Evolutionary conservation across 2,329 filamentous ascomycete species (phyloP).

Genomic region (Monilinia fructigena): DNA sequence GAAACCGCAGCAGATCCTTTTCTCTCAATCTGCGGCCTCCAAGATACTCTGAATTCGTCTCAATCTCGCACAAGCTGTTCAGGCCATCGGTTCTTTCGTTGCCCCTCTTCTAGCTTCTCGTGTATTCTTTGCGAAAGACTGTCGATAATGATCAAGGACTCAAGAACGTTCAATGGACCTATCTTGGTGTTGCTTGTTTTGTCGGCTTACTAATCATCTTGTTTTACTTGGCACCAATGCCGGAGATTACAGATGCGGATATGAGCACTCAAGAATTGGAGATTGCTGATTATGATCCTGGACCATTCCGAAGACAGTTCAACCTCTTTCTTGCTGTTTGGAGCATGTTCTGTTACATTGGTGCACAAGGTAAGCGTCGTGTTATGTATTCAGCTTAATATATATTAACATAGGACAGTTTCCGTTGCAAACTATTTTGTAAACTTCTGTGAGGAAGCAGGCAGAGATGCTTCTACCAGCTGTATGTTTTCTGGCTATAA

Average conservation of each 20-base stretch:
- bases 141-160: conserved; percentile 37
- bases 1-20: conserved; percentile 74
- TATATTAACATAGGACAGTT: conserved; percentile 39
- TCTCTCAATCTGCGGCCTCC: conserved; percentile 58
- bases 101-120: conserved; percentile 71
- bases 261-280: conserved; percentile 61
- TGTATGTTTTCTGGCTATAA: conserved; percentile 23
- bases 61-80: conserved; percentile 75
- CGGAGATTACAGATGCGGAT: conserved; percentile 71
- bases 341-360: conserved; percentile 77
- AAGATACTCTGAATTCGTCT: conserved; percentile 71
- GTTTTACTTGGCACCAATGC: conserved; percentile 60
- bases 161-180: conserved; percentile 65
- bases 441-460: conserved; percentile 64
- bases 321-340: conserved; percentile 72
- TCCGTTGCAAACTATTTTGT: conserved; percentile 68
- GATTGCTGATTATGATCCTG: conserved; percentile 48
- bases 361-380: conserved; percentile 54
- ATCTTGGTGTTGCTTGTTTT: conserved; percentile 55
- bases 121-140: conserved; percentile 68
- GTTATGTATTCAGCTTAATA: too few species aligned
- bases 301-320: conserved; percentile 69
- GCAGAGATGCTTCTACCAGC: conserved; percentile 45
- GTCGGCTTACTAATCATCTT: conserved; percentile 66
- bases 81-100: conserved; percentile 71